Evolutionary conservation across 2,329 filamentous ascomycete genomes (phyloP).

Genomic region (Byssothecium circinans): DNA sequence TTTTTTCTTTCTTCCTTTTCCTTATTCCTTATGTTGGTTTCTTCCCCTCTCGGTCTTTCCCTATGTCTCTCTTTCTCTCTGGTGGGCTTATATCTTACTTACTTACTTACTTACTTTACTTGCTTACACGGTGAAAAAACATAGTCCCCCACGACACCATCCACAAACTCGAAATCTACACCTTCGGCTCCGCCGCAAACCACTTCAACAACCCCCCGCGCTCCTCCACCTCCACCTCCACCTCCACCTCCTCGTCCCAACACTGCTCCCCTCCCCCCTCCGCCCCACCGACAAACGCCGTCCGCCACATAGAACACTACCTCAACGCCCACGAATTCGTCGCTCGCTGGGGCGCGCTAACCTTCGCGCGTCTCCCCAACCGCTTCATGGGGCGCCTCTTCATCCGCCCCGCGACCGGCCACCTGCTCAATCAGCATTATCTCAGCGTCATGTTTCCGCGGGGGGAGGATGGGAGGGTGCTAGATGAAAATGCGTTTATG

Average conservation of each 20-base stretch:
- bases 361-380: constrained; percentile 61
- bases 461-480: constrained; percentile 51
- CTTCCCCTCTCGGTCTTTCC: too few species aligned
- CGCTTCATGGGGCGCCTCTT: constrained; percentile 55
- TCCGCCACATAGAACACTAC: constrained; percentile 79
- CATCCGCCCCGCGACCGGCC: constrained; percentile 39
- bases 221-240: constrained; percentile 35
- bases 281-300: constrained; percentile 45
- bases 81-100: too few species aligned
- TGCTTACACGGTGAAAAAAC: too few species aligned
- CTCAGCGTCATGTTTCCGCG: constrained; percentile 64
- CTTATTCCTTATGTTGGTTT: constrained; percentile 32
- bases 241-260: background rate
- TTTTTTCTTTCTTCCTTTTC: constrained; percentile 48
- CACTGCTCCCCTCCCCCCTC: too few species aligned
- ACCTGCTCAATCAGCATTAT: constrained; percentile 60
- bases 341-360: constrained; percentile 71
- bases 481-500: constrained; percentile 62
- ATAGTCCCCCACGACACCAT: constrained; percentile 42
- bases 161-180: constrained; percentile 62
- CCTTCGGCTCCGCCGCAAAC: constrained; percentile 77
- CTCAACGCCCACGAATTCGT: constrained; percentile 75
- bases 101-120: too few species aligned
- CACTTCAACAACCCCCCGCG: constrained; percentile 76
- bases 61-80: too few species aligned